Evolutionary conservation across 495 filamentous ascomycete genomes (phyloP), one percentile per base, ranked within the genome.

Genomic region (Cudoniella acicularis): DNA sequence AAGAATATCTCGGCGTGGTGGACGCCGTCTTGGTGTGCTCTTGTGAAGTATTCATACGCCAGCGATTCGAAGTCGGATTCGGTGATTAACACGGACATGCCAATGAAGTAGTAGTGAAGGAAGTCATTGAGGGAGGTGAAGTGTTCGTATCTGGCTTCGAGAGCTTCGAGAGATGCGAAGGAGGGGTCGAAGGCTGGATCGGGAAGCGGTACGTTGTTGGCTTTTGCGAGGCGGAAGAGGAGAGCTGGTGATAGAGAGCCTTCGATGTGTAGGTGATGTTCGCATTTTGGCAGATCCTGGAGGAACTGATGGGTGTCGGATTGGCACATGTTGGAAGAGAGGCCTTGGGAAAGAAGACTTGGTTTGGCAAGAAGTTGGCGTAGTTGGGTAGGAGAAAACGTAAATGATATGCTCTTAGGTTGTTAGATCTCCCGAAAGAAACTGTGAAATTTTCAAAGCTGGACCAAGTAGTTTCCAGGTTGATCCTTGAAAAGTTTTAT

Each of bases 1-100:
- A 91, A 91, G 73, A 90, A 91, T 52, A 90, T 79, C 63, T 93
- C 89, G 1, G 87, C 87, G 60, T 92, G 88, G 36, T 82, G 76
- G 8, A 91, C 86, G 51, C 83, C 83, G 62, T 88, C 83, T 0
- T 72, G 66, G 53, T 85, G 77, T 1, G 87, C 88, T 50, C 77
- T 82, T 41, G 74, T 53, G 71, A 91, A 87, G 70, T 91, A 92
- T 27, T 79, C 76, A 77, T 84, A 91, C 20, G 88, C 87, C 0
- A 93, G 75, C n/a, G 79, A 78, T 63, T 90, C 83, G 65, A 90
- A 92, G 72, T 91, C 88, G 25, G 71, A 62, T 16, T 77, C 73
- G 9, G 77, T 73, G 23, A 70, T 47, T n/a, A 91, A 79, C 11
- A 87, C 85, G 25, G 78, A 81, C 82, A 89, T 89, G 66, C 86